Evolutionary conservation across 2,329 filamentous ascomycete genomes (phyloP), one percentile per base, ranked within the genome.

Genomic region (Ceratocystis lukuohia): DNA sequence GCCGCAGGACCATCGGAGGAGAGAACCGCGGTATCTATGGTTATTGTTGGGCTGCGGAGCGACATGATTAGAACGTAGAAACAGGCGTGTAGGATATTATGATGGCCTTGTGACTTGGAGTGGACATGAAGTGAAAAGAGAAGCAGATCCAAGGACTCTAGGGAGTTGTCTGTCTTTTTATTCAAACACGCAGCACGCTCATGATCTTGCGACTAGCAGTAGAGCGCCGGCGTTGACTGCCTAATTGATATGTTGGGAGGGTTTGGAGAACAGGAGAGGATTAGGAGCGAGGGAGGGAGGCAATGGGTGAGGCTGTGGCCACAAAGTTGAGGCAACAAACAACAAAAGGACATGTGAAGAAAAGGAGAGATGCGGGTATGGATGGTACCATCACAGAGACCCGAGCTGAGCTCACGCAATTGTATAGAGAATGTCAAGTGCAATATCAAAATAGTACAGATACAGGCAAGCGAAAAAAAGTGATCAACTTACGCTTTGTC

Each of bases 21-120:
- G 72, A 65, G 64, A 53, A 66, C 78, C 7, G 80, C 78, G 12
- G 80, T 82, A 69, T 82, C 80, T 65, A 83, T 82, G 64, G 79
- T 83, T 68, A 82, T 82, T 65, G 80, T 81, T 45, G 80, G 80
- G 53, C 80, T 82, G 68, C 25, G 12, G 15, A 7, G 28, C 25
- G 59, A 7, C 61, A 64, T 64, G 1, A 67, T 71, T 66, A 70
- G 68, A 65, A 66, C 44, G 61, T 17, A 28, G 17, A 15, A 30
- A 22, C 12, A 30, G 6, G n/a, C 20, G 2, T 37, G 33, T 30
- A 59, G 8, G 12, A 15, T 41, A n/a, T 17, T 8, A 28, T 33
- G 17, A 17, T 12, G 15, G n/a, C 10, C n/a, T 20, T 33, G 45
- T 17, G 25, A 63, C 12, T 56, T 25, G 56, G 5, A 30, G 15